phyloP scores from a whole-genome alignment of 1,284 basidiomycete species.

The Rhodotorula sp. region DNA sequence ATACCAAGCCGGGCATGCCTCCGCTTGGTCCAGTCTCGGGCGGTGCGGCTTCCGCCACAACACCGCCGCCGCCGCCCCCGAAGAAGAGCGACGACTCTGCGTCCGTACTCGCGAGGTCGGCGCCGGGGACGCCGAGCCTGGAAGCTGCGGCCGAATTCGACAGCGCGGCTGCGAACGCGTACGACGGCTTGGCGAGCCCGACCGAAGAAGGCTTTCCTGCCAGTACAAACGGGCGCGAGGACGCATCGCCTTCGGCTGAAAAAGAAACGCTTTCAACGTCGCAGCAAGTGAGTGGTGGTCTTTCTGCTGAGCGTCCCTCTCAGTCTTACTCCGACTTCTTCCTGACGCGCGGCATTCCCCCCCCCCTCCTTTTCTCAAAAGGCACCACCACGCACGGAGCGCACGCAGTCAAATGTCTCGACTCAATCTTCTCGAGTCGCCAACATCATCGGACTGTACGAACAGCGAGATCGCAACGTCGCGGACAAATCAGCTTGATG shows the following conservation, averaged over 20 bases:
- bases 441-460: conserved; percentile 34
- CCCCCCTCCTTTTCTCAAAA: no score
- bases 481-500: background rate
- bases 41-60: background rate
- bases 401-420: conserved; percentile 11
- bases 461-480: conserved; percentile 5
- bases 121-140: conserved; percentile 1
- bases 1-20: conserved; percentile 5
- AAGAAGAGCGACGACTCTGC: background rate
- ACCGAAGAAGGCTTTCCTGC: background rate
- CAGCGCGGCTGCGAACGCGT: background rate
- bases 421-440: conserved; percentile 19
- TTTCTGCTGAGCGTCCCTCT: background rate
- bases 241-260: background rate
- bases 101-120: background rate
- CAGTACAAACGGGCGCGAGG: background rate
- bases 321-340: background rate
- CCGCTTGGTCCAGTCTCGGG: background rate
- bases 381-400: background rate
- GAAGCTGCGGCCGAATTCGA: background rate
- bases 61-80: background rate
- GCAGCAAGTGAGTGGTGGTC: no score
- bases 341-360: no score
- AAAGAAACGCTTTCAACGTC: no score
- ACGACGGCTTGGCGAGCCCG: background rate